Percentiles rank a stretch among this genome's conserved stretches.
phyloP scores from a whole-genome alignment of 2,329 filamentous ascomycete species.

The Claviceps spartinae region DNA sequence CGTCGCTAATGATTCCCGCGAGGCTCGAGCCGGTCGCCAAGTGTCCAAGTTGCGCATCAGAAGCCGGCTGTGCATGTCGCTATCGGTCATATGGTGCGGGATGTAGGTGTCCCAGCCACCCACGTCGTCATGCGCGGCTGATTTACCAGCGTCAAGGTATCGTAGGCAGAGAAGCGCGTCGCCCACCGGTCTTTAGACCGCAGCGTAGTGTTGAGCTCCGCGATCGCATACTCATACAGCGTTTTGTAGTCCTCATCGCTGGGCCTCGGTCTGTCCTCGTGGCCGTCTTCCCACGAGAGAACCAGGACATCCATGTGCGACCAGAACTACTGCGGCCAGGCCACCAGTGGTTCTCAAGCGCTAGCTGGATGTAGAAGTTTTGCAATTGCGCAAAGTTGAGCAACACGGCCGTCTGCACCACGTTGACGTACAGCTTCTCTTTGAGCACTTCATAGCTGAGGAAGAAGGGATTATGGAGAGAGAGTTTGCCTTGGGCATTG shows the following conservation, averaged over 20 bases:
- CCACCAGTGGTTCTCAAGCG: conserved; percentile 27
- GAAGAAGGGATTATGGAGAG: conserved; percentile 22
- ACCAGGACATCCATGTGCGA: conserved; percentile 41
- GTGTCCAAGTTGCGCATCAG: conserved; percentile 31
- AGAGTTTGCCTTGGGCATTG: conserved; percentile 33
- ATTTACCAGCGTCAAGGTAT: conserved; percentile 44
- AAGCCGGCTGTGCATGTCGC: conserved; percentile 39
- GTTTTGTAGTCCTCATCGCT: conserved; percentile 25
- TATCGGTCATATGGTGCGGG: conserved; percentile 44
- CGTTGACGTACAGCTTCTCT: conserved; percentile 33
- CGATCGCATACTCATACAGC: conserved; percentile 26
- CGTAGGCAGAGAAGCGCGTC: conserved; percentile 43
- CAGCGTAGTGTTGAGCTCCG: conserved; percentile 20
- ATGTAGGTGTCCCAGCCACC: conserved; percentile 45
- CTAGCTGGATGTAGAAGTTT: conserved; percentile 36
- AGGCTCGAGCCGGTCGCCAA: conserved; percentile 18
- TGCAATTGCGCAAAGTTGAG: conserved; percentile 42
- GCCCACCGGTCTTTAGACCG: conserved; percentile 30
- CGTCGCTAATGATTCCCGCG: conserved; percentile 30
- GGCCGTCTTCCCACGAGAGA: conserved; percentile 26
- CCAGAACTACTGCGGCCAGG: conserved; percentile 35
- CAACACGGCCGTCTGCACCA: conserved; percentile 36
- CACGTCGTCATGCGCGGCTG: conserved; percentile 33
- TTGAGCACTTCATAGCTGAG: not conserved
- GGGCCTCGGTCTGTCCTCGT: conserved; percentile 19